phyloP scores from a whole-genome alignment of 1,139 yeast genomes.

The Scheffersomyces cryptocercus region DNA sequence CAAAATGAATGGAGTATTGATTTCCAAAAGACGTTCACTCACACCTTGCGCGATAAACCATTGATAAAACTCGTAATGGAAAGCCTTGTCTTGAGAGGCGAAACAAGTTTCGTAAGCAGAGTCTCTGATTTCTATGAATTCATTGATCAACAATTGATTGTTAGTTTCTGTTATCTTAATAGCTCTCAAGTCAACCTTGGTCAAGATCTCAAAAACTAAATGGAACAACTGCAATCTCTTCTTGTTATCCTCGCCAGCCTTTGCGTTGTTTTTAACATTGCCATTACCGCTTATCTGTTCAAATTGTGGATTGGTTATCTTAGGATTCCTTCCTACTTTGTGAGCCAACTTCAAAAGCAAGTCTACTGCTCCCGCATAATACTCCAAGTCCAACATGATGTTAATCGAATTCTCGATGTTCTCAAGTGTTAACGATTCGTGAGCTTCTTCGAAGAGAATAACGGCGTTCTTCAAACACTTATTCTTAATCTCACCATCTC shows the following conservation, averaged over 20 bases:
- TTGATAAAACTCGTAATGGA: slow-evolving; percentile 89
- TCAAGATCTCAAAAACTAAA: slow-evolving; percentile 71
- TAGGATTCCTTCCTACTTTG: slow-evolving; percentile 49
- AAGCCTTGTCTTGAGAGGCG: slow-evolving; percentile 71
- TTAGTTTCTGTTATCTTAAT: slow-evolving; percentile 49
- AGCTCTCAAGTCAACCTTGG: slow-evolving; percentile 70
- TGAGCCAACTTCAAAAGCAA: slow-evolving; percentile 77
- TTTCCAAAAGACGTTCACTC: slow-evolving; percentile 73
- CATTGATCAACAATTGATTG: slow-evolving; percentile 49
- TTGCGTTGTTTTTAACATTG: slow-evolving; percentile 8
- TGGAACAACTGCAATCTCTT: slow-evolving; percentile 63
- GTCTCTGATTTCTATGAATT: slow-evolving; percentile 63
- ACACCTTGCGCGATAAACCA: slow-evolving; percentile 85
- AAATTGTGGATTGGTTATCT: slow-evolving; percentile 2
- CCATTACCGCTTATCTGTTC: slow-evolving; percentile 7
- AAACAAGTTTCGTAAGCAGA: slow-evolving; percentile 75
- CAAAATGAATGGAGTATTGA: slow-evolving; percentile 78
- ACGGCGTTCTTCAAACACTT: slow-evolving; percentile 78
- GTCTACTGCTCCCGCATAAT: slow-evolving; percentile 83
- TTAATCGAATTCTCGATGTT: slow-evolving; percentile 78
- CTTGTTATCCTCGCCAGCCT: slow-evolving; percentile 17
- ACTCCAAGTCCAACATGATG: slow-evolving; percentile 76
- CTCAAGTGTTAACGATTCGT: slow-evolving; percentile 74
- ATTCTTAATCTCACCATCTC: slow-evolving; percentile 68
- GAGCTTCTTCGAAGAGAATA: slow-evolving; percentile 74